A percentile compares a stretch with the other conserved stretches of the same genome.
Conservation (phyloP, 495 filamentous ascomycete genomes). For the Penicillium diatomitis region DNA sequence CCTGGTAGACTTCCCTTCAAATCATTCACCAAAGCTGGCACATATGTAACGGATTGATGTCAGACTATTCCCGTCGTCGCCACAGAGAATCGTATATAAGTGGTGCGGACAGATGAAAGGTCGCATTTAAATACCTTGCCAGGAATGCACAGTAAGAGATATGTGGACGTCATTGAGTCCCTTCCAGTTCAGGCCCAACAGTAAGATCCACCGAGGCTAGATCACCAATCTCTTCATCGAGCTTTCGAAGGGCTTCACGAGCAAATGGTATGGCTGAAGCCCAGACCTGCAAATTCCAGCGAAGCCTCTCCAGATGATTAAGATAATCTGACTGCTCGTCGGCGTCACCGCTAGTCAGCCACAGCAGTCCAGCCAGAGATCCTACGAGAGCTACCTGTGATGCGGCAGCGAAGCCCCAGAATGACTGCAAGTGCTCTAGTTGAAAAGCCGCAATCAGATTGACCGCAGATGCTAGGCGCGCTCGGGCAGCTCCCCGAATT, state of each 20-base stretch:
- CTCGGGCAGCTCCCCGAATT: neutral
- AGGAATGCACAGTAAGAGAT: too few relatives aligned
- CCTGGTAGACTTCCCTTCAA: too few relatives aligned
- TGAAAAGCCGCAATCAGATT: conserved; percentile 69
- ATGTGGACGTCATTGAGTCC: too few relatives aligned
- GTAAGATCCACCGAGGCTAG: neutral
- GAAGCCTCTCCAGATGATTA: neutral
- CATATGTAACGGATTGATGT: too few relatives aligned
- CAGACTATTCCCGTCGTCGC: too few relatives aligned
- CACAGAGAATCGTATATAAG: too few relatives aligned
- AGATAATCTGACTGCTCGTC: neutral
- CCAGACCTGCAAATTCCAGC: conserved; percentile 1
- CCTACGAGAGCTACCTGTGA: conserved; percentile 9
- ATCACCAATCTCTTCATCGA: conserved; percentile 13
- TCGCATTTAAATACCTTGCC: too few relatives aligned
- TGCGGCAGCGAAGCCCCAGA: conserved; percentile 43
- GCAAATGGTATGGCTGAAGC: conserved; percentile 11
- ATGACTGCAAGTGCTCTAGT: conserved; percentile 59
- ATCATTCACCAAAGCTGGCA: too few relatives aligned
- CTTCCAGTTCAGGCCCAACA: too few relatives aligned
- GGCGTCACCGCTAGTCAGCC: neutral
- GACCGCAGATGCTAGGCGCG: conserved; percentile 29
- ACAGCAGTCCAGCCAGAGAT: conserved; percentile 7
- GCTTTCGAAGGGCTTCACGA: conserved; percentile 12
- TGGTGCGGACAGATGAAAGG: too few relatives aligned